A percentile compares a stretch with the other conserved stretches of the same genome.
Evolutionary conservation across 2,329 filamentous ascomycete species (phyloP).

Genomic region (Ramichloridium luteum): DNA sequence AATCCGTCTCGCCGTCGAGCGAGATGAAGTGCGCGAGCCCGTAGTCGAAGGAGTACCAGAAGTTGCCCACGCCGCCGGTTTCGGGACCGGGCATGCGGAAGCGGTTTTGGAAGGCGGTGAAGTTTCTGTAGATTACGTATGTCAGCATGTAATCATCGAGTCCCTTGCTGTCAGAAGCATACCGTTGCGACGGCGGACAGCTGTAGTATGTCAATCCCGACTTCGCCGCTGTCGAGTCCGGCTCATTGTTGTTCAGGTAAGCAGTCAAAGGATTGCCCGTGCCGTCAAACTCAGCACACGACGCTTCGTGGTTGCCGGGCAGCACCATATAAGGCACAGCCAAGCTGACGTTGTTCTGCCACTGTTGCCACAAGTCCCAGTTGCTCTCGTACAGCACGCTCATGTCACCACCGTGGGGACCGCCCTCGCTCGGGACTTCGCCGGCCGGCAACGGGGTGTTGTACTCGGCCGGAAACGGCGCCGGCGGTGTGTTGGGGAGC

Average conservation of each 20-base stretch:
- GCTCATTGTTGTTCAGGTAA: conserved; percentile 33
- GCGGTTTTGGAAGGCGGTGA: conserved; percentile 40
- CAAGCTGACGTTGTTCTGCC: conserved; percentile 31
- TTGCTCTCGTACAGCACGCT: conserved; percentile 39
- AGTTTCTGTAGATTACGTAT: too few species aligned
- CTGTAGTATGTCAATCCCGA: conserved; percentile 37
- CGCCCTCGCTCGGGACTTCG: conserved; percentile 35
- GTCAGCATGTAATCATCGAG: too few species aligned
- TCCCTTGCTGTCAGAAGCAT: too few species aligned
- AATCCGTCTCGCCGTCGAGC: conserved; percentile 41
- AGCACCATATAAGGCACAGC: conserved; percentile 40
- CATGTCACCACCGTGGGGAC: conserved; percentile 38
- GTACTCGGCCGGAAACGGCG: conserved; percentile 30
- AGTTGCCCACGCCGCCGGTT: conserved; percentile 38
- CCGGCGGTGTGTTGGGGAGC: conserved; percentile 28
- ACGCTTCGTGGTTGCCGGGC: conserved; percentile 40
- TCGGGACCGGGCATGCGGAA: conserved; percentile 41
- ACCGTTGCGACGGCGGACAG: conserved; percentile 39
- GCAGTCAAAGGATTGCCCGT: conserved; percentile 34
- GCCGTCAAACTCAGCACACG: conserved; percentile 39
- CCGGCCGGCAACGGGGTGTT: conserved; percentile 34
- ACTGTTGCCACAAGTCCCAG: conserved; percentile 42
- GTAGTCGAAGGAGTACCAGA: conserved; percentile 45
- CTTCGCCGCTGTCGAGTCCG: conserved; percentile 31
- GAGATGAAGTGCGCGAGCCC: conserved; percentile 41